Base-by-base conservation (phyloP, 371 early-diverging fungal genomes). In the Rozella allomycis region DNA sequence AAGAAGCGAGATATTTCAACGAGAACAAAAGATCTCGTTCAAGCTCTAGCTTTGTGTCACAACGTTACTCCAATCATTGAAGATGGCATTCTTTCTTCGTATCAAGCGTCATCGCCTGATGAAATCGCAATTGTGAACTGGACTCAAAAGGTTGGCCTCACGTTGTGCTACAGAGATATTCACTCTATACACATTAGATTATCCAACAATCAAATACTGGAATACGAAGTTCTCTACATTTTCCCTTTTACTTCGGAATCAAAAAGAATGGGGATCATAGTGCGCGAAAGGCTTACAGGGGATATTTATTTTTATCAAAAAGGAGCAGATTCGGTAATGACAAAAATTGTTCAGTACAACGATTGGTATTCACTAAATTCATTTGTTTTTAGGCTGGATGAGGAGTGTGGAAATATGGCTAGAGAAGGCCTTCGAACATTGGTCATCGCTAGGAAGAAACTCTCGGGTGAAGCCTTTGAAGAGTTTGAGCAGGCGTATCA, bases 21-120 rank as follows among this genome's bases (percentile, higher is more conserved):
- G 17, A 73, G 76, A 37, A 58, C 82, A 17, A 60, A 60, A 22
- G 84, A 86, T 34, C 67, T 88, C 37, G 72, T 82, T 1, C 73
- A 77, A 40, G 81, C 82, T 1, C 51, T 94, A 12, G 76, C 79
- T 9, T 39, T 90, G 2, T 94, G 96, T 42, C 90, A 94, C 45
- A 88, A 83, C 50, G 94, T 86, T 29, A 59, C 55, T 16, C 50
- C 73, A 17, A 59, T 60, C 13, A 30, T 45, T 16, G 58, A 52
- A 29, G 43, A 49, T 17, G 52, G 54, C 16, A 53, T 39, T 10
- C 40, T 35, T 44, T 57, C 44, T 17, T 58, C 72, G 9, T 96
- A 93, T 46, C 96, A 97, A 51, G 94, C 98, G 0, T 78, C 91
- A n/a, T 84, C 86, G 20, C 99, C 99, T 5, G 99, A 99, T 55